phyloP scores from a whole-genome alignment of 2,329 filamentous ascomycete species.

The Rutstroemia sp. region DNA sequence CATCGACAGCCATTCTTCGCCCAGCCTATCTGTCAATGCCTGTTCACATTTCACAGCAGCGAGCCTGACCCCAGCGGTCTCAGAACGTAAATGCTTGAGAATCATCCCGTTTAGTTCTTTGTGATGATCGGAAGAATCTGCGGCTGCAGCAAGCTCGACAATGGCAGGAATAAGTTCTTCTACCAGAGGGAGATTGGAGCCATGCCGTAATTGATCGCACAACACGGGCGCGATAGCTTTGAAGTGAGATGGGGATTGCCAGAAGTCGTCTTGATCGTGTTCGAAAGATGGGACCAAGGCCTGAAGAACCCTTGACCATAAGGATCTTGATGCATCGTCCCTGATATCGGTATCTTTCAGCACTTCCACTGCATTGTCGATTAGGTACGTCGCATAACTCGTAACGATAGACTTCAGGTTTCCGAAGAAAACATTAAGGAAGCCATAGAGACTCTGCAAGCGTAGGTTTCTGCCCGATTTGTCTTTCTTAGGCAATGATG shows the following conservation, averaged over 20 bases:
- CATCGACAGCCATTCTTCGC: constrained; percentile 88
- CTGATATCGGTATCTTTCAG: constrained; percentile 41
- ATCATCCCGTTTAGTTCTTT: constrained; percentile 78
- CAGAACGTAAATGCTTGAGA: constrained; percentile 69
- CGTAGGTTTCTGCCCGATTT: constrained; percentile 50
- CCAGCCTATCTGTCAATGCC: constrained; percentile 68
- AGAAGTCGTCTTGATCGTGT: constrained; percentile 92
- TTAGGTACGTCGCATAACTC: constrained; percentile 76
- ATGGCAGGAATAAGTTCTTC: constrained; percentile 64
- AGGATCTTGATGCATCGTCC: constrained; percentile 43
- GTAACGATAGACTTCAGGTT: constrained; percentile 91
- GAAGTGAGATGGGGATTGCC: constrained; percentile 88
- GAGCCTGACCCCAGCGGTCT: constrained; percentile 64
- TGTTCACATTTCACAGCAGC: constrained; percentile 79
- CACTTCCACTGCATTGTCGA: constrained; percentile 65
- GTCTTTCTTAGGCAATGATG: constrained; percentile 55
- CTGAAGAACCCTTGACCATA: constrained; percentile 64
- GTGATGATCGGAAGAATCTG: constrained; percentile 81
- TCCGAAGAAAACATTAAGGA: constrained; percentile 72
- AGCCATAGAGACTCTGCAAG: constrained; percentile 71
- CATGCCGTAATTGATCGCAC: constrained; percentile 55
- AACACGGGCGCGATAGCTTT: constrained; percentile 62
- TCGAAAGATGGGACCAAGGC: constrained; percentile 72
- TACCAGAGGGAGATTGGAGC: constrained; percentile 35
- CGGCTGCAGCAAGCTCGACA: constrained; percentile 70